Evolutionary conservation across 257 asterid genomes (phyloP).

Genomic region (Solanum pinnatisectum): DNA sequence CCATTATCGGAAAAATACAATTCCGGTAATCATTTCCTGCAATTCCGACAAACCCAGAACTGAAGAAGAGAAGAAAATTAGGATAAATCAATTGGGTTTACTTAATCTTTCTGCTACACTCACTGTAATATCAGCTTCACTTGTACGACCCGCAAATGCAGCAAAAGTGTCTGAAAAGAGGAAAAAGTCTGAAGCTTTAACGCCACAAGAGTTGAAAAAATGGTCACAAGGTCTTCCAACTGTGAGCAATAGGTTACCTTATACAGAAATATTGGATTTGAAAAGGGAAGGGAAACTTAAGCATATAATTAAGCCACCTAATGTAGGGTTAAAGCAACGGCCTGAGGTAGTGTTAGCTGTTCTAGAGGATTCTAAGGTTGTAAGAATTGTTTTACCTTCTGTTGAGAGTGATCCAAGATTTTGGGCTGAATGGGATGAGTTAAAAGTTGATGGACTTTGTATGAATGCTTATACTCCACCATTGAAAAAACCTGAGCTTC

Average conservation of each 20-base stretch:
- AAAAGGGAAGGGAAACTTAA: slow-evolving; percentile 60
- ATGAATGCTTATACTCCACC: slow-evolving; percentile 85
- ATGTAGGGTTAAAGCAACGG: slow-evolving; percentile 39
- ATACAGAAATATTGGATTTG: slow-evolving; percentile 61
- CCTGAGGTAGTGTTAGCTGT: slow-evolving; percentile 83
- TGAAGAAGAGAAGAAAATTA: slow-evolving; percentile 25
- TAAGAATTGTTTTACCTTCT: slow-evolving; percentile 80
- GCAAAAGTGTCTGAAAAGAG: slow-evolving; percentile 62
- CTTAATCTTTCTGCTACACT: slow-evolving; percentile 54
- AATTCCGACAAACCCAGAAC: slow-evolving; percentile 12
- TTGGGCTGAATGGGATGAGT: slow-evolving; percentile 78
- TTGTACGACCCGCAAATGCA: slow-evolving; percentile 51
- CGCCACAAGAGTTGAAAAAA: slow-evolving; percentile 52
- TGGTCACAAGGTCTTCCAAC: slow-evolving; percentile 87
- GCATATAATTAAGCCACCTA: slow-evolving; percentile 60
- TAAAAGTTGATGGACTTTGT: slow-evolving; percentile 57
- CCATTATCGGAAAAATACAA: slow-evolving; percentile 19
- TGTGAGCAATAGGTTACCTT: slow-evolving; percentile 65
- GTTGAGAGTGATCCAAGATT: slow-evolving; percentile 57
- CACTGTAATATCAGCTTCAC: slow-evolving; percentile 60
- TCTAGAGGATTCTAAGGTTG: slow-evolving; percentile 72
- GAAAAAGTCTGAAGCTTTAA: slow-evolving; percentile 40
- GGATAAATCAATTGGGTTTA: slow-evolving; percentile 25
- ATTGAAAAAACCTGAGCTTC: slow-evolving; percentile 53
- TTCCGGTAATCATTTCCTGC: slow-evolving; percentile 28